phyloP scores from a whole-genome alignment of 129 eudicot species.

The Cynara cardunculus region DNA sequence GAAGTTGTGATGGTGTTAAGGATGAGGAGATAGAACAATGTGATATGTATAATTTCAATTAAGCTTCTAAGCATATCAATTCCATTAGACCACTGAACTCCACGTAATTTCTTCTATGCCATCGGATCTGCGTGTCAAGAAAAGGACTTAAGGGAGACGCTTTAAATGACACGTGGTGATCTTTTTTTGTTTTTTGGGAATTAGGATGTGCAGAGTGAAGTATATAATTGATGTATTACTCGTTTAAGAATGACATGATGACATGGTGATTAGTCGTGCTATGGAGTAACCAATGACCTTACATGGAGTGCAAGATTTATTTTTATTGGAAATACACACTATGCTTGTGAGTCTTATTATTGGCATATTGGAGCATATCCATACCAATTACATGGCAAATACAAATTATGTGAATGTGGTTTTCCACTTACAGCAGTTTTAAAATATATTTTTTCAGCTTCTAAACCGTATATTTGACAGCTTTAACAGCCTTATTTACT shows the following conservation, averaged over 20 bases:
- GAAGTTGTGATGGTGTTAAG: neutral
- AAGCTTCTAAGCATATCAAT: neutral
- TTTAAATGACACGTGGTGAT: neutral
- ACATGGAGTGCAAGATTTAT: neutral
- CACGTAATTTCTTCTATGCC: neutral
- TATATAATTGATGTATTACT: no score
- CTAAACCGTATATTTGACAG: neutral
- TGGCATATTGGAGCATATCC: neutral
- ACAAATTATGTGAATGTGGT: neutral
- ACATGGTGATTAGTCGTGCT: neutral
- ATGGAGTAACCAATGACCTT: neutral
- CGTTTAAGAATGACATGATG: no score
- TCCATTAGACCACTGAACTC: neutral
- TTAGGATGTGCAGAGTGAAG: no score
- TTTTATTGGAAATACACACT: neutral
- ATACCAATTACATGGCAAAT: neutral
- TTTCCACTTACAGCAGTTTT: neutral
- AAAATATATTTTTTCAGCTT: neutral
- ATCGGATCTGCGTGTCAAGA: neutral
- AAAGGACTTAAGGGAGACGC: neutral
- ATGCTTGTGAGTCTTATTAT: neutral
- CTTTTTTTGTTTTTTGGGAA: no score
- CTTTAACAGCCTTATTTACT: neutral
- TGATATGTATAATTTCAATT: neutral
- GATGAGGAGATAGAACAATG: neutral